A percentile compares a stretch with the other conserved stretches of the same genome.
These are phyloP conservation scores for Phytophthora cryptogea DNA, from an alignment of 352 stramenopile species.

Conservation along the genomic window DNA sequence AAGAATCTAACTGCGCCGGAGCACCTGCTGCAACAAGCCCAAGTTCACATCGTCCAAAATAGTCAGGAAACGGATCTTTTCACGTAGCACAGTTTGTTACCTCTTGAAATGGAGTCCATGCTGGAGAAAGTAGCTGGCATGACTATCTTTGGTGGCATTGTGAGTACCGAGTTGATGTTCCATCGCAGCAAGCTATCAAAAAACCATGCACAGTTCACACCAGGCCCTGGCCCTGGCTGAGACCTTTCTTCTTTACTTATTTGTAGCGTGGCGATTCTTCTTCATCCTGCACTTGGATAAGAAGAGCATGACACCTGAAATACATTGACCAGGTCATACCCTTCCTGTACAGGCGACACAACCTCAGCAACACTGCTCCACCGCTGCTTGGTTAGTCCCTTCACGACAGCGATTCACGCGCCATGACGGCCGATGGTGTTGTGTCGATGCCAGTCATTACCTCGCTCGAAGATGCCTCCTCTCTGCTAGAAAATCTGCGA, in stretches of 20 bases:
- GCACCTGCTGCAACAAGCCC: neutral
- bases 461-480: constrained; percentile 51
- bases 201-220: too few relatives aligned
- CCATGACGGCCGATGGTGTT: constrained; percentile 11
- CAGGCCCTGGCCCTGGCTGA: too few relatives aligned
- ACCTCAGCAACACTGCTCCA: constrained; percentile 4
- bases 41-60: constrained; percentile 17
- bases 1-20: constrained; percentile 9
- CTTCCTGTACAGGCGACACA: constrained; percentile 1
- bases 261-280: neutral
- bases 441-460: constrained; percentile 27
- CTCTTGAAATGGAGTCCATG: too few relatives aligned
- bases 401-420: constrained; percentile 7
- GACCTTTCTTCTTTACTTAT: neutral
- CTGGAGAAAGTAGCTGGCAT: constrained; percentile 1
- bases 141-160: constrained; percentile 15
- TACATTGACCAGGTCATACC: neutral
- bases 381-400: neutral
- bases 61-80: constrained; percentile 24
- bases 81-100: neutral
- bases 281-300: constrained; percentile 1
- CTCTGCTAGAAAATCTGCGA: constrained; percentile 39
- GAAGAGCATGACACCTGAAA: neutral
- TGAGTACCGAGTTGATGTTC: neutral
- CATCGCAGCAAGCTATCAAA: neutral